Evolutionary conservation across 108 stramenopile species (phyloP), one percentile per base, ranked within the genome.

Genomic region (Seminavis robusta): DNA sequence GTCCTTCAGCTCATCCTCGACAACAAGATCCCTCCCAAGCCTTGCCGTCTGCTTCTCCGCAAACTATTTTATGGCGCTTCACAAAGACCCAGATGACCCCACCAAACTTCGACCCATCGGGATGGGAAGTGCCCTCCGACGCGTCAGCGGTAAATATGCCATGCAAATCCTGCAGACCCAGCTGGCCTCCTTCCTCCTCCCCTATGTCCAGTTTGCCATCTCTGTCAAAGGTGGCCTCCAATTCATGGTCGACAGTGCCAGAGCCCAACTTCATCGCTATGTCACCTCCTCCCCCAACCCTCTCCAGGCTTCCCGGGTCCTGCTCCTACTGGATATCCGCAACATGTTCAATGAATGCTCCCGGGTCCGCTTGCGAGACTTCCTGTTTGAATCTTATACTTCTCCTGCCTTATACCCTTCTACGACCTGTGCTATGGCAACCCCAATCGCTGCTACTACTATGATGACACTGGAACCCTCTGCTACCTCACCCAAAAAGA

Each of bases 301-400:
- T 59, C 32, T n/a, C 24, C 1, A 11, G 30, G 55, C 64, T 5
- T 19, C 64, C 37, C 0, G 57, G 15, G 47, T 47, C 6, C 31
- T 56, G 8, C 10, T 67, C 27, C 47, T 29, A 33, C 49, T 60
- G 5, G 66, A 67, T 20, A 24, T 67, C 4, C 16, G 2, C 11
- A 67, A 67, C 34, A 67, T 67, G 66, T 67, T 67, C 59, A 67
- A 60, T 59, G 23, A 20, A 17, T 19, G 59, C 39, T 67, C 66
- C 1, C 33, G 66, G 2, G 33, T 38, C 1, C 23, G 31, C 20
- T 17, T 45, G 19, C 42, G 21, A 13, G 32, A 56, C 6, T 4
- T 43, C 42, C 5, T 43, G 2, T 13, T 11, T 30, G 25, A 28
- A 15, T 17, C 10, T 19, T 25, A 17, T 41, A 15, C 40, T 32